Evolutionary conservation across 305 asterid genomes (phyloP), one percentile per base, ranked within the genome.

Genomic region (Petunia hybrid): DNA sequence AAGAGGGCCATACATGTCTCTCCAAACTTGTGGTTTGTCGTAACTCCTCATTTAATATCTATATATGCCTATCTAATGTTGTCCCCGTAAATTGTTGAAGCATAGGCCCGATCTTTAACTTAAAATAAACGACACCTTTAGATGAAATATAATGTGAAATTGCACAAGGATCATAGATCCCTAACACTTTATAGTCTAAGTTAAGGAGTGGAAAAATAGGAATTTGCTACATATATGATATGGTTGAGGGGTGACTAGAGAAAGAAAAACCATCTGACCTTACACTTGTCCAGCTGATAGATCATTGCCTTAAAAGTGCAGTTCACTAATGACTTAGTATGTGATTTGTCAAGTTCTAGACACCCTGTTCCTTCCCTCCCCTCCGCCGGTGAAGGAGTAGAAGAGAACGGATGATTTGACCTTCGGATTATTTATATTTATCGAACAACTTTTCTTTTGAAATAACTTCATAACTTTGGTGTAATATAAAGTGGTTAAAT

Each of bases 151-250:
- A 73, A 51, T 73, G 63, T 13, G 36, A 73, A 73, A 51, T 36
- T 6, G 6, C 78, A 51, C 46, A 13, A 51, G 46, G 46, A 73
- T 73, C 36, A 10, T 73, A 13, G 63, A 51, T 73, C 63, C 78
- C 36, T 6, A 14, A 35, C 43, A 36, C 1, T 73, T 42, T 4
- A 36, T 51, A 36, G 46, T 73, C 8, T 48, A 51, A 48, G 22
- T 12, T 22, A 35, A 4, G 3, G 46, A 62, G 78, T 48, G 7
- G 46, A 73, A 51, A 51, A 73, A 4, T 10, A 48, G 10, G 35
- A 3, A 35, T 46, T 73, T 51, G 46, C 36, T 51, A 73, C 4
- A 16, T 0, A 22, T n/a, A n/a, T n/a, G 0, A 38, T 9, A 42
- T 39, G 51, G 5, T 43, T 8, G 40, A 43, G 57, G 22, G 8